Evolutionary conservation across 179 eudicot species (phyloP).

Genomic region (Camellia oleifera): DNA sequence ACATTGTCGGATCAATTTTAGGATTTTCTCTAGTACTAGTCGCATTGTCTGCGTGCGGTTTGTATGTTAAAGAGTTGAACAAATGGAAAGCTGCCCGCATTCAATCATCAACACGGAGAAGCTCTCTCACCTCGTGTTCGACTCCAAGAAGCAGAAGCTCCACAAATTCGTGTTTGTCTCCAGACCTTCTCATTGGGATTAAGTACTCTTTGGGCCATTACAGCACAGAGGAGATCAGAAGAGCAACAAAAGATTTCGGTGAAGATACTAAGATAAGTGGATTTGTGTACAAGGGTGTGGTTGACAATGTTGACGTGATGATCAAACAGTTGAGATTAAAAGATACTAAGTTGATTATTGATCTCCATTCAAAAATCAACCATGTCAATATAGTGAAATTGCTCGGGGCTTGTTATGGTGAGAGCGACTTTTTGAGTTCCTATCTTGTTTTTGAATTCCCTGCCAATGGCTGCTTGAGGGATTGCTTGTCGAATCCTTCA

Average conservation of each 20-base stretch:
- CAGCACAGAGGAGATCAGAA: conserved; percentile 32
- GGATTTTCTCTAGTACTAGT: conserved; percentile 21
- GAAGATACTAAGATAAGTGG: conserved; percentile 19
- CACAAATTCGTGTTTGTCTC: conserved; percentile 43
- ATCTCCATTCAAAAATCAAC: conserved; percentile 43
- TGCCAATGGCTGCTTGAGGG: conserved; percentile 35
- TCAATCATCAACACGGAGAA: conserved; percentile 17
- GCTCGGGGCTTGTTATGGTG: conserved; percentile 38
- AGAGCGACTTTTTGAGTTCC: conserved; percentile 26
- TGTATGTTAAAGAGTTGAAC: conserved; percentile 31
- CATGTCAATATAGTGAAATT: conserved; percentile 40
- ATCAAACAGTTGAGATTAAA: conserved; percentile 34
- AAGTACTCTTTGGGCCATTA: conserved; percentile 36
- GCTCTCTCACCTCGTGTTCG: conserved; percentile 30
- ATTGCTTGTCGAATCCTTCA: conserved; percentile 24
- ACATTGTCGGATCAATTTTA: conserved; percentile 28
- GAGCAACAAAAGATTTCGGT: conserved; percentile 30
- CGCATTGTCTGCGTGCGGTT: conserved; percentile 14
- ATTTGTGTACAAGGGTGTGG: conserved; percentile 25
- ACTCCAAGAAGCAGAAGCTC: conserved; percentile 39
- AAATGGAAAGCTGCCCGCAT: conserved; percentile 21
- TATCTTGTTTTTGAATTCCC: conserved; percentile 46
- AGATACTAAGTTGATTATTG: conserved; percentile 30
- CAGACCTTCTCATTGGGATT: conserved; percentile 41
- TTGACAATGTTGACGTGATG: conserved; percentile 31